phyloP scores from a whole-genome alignment of 2,329 filamentous ascomycete species.

The Aspergillus sclerotialis region DNA sequence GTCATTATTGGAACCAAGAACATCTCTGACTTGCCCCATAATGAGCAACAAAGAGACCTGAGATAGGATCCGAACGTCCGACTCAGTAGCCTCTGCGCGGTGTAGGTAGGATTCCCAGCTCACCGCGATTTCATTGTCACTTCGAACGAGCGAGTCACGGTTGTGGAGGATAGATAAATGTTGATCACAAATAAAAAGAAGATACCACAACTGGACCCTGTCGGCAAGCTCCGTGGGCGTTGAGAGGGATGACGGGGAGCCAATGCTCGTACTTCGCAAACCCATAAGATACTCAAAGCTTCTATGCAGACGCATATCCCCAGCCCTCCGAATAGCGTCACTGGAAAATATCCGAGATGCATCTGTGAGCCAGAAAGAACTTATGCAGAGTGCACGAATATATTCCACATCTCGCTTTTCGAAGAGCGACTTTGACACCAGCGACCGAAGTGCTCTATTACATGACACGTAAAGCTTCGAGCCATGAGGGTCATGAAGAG shows the following conservation, averaged over 20 bases:
- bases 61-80: slow-evolving; percentile 26
- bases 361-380: slow-evolving; percentile 47
- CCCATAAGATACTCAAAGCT: slow-evolving; percentile 30
- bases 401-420: slow-evolving; percentile 41
- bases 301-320: slow-evolving; percentile 26
- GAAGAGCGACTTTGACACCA: slow-evolving; percentile 42
- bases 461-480: slow-evolving; percentile 28
- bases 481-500: slow-evolving; percentile 36
- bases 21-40: slow-evolving; percentile 30
- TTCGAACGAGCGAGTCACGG: slow-evolving; percentile 27
- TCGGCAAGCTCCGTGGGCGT: slow-evolving; percentile 17
- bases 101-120: slow-evolving; percentile 28
- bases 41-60: slow-evolving; percentile 29
- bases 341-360: slow-evolving; percentile 34
- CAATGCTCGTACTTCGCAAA: slow-evolving; percentile 2
- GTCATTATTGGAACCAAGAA: slow-evolving; percentile 25
- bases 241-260: slow-evolving; percentile 7
- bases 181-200: slow-evolving; percentile 31
- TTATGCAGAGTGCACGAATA: slow-evolving; percentile 44
- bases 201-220: slow-evolving; percentile 28
- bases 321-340: slow-evolving; percentile 23
- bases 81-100: slow-evolving; percentile 24
- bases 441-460: slow-evolving; percentile 40
- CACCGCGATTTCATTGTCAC: slow-evolving; percentile 28
- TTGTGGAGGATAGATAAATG: slow-evolving; percentile 32